phyloP scores from a whole-genome alignment of 176 grass and related monocot genomes.

The Saccharum spontaneum region DNA sequence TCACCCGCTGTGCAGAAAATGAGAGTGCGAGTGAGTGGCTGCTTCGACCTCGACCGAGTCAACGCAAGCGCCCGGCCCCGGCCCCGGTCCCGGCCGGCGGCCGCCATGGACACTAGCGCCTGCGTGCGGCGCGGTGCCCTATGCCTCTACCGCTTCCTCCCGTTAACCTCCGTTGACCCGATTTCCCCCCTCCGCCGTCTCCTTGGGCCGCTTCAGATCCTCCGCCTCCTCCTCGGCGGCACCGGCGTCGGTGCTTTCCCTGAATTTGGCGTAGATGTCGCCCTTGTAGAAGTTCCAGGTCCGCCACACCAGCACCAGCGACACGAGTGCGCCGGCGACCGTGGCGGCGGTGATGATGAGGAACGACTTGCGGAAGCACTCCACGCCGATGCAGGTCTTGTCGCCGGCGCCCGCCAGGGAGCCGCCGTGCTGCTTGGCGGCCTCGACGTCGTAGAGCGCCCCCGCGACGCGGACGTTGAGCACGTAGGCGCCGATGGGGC shows the following conservation, averaged over 20 bases:
- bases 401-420: neutral
- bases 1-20: neutral
- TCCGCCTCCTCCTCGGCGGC: neutral
- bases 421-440: constrained; percentile 48
- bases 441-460: constrained; percentile 60
- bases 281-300: constrained; percentile 61
- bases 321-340: constrained; percentile 47
- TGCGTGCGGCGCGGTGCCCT: neutral
- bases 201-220: neutral
- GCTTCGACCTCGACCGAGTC: neutral
- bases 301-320: constrained; percentile 60
- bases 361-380: constrained; percentile 60
- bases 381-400: constrained; percentile 59
- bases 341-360: constrained; percentile 63
- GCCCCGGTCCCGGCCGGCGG: neutral
- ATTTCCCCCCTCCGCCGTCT: neutral
- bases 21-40: neutral
- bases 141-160: neutral
- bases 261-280: constrained; percentile 67
- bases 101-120: neutral
- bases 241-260: neutral
- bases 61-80: neutral
- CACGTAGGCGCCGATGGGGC: constrained; percentile 68
- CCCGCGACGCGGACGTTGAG: constrained; percentile 69
- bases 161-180: neutral